These are phyloP conservation scores for Botryobasidium botryosum DNA, from an alignment of 768 basidiomycete genomes.

Conservation along the genomic window DNA sequence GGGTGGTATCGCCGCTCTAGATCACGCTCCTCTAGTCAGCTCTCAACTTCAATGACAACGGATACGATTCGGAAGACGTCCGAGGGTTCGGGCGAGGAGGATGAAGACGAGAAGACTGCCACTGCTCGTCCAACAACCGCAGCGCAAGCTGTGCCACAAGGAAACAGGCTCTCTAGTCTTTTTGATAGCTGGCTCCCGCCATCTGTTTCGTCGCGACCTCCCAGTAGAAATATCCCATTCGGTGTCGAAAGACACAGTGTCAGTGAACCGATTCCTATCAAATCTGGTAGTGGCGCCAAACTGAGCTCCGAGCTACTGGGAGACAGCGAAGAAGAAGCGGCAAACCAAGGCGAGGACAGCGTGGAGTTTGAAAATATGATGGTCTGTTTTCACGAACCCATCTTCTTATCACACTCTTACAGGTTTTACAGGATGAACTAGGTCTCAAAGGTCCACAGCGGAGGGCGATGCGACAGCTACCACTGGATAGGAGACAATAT, in stretches of 20 bases:
- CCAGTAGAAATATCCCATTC: slow-evolving; percentile 8
- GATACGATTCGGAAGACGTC: slow-evolving; percentile 31
- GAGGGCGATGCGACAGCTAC: slow-evolving; percentile 40
- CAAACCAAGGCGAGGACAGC: slow-evolving; percentile 23
- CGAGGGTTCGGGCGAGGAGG: slow-evolving; percentile 29
- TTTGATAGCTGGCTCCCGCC: slow-evolving; percentile 34
- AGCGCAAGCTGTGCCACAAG: slow-evolving; percentile 25
- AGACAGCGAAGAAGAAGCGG: slow-evolving; percentile 17
- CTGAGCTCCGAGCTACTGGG: slow-evolving; percentile 15
- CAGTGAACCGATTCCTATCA: slow-evolving; percentile 40
- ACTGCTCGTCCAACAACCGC: slow-evolving; percentile 19
- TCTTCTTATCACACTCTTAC: not conserved
- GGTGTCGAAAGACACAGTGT: slow-evolving; percentile 35
- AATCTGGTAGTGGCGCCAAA: slow-evolving; percentile 1
- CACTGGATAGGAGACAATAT: slow-evolving; percentile 46
- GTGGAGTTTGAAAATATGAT: slow-evolving; percentile 52
- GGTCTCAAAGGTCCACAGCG: slow-evolving; percentile 58
- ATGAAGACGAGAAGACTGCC: slow-evolving; percentile 44
- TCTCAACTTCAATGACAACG: not conserved
- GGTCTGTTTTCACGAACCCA: slow-evolving; percentile 25
- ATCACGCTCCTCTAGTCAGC: slow-evolving; percentile 25
- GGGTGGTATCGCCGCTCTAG: slow-evolving; percentile 65
- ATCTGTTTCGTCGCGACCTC: slow-evolving; percentile 20
- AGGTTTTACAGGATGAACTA: slow-evolving; percentile 40
- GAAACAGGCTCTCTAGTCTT: too few species aligned